Conservation (phyloP, 352 stramenopile genomes). For the Pythium sp. region DNA sequence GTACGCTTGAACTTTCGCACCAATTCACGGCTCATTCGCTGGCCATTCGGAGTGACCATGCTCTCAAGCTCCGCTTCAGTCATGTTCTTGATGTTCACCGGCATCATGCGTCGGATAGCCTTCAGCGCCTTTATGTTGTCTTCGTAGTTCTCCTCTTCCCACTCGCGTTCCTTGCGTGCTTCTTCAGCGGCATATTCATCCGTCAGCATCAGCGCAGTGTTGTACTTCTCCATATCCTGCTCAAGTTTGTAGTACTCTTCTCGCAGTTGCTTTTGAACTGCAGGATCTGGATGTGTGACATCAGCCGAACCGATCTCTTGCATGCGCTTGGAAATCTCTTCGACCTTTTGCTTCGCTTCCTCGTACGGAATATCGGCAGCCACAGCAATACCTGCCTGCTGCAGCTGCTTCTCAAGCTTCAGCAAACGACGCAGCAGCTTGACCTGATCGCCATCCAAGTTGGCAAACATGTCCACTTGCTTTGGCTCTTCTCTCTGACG, state of each 20-base stretch:
- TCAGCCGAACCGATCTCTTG: conserved; percentile 90
- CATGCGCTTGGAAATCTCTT: conserved; percentile 90
- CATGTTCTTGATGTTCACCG: conserved; percentile 90
- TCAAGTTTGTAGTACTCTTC: conserved; percentile 93
- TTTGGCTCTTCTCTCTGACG: conserved; percentile 51
- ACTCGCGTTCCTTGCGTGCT: conserved; percentile 88
- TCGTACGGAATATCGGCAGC: conserved; percentile 93
- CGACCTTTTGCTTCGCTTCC: conserved; percentile 88
- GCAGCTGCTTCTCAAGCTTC: conserved; percentile 83
- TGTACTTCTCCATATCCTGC: conserved; percentile 94
- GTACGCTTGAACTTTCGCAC: conserved; percentile 92
- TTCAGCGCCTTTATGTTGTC: conserved; percentile 87
- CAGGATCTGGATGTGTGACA: conserved; percentile 79
- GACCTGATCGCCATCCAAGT: conserved; percentile 76
- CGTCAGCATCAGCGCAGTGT: conserved; percentile 89
- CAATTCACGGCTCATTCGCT: conserved; percentile 71
- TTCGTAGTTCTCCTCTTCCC: conserved; percentile 89
- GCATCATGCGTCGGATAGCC: conserved; percentile 90
- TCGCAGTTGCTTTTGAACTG: conserved; percentile 80
- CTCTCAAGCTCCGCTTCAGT: conserved; percentile 83
- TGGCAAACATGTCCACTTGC: conserved; percentile 61
- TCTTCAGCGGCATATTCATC: conserved; percentile 91
- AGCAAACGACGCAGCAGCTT: conserved; percentile 74
- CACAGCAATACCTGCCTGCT: conserved; percentile 84
- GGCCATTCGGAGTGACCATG: conserved; percentile 66